Percentiles rank a stretch among this genome's conserved stretches.
Evolutionary conservation across 768 basidiomycete genomes (phyloP).

Genomic region (Coprinellus micaceus): DNA sequence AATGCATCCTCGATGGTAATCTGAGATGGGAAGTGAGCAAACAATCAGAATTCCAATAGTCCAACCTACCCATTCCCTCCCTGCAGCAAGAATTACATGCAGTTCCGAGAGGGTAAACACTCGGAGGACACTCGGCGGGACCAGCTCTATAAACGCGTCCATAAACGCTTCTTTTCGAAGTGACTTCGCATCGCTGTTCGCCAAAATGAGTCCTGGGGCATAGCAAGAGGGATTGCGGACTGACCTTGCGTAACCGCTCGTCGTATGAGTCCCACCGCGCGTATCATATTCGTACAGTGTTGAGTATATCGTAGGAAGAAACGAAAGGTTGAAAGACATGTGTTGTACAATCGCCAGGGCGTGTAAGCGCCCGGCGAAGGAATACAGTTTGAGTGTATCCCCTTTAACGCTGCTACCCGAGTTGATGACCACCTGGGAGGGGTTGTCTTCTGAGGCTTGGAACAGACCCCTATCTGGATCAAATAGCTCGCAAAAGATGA

Average conservation of each 20-base stretch:
- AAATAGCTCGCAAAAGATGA: constrained; percentile 1
- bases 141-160: not conserved
- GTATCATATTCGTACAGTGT: not conserved
- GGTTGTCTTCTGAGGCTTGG: not conserved
- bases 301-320: not conserved
- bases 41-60: not conserved
- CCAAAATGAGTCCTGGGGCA: not conserved
- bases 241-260: not conserved
- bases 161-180: constrained; percentile 1
- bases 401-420: not conserved
- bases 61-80: not conserved
- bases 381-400: not conserved
- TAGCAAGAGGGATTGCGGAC: not conserved
- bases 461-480: not conserved
- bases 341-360: not conserved
- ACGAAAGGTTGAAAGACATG: not conserved
- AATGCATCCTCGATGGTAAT: not conserved
- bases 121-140: not conserved
- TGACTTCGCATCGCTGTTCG: not conserved
- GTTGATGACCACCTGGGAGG: not conserved
- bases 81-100: not conserved
- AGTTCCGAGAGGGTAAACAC: constrained; percentile 1
- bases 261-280: not conserved
- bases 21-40: not conserved
- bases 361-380: not conserved